Conservation (phyloP, 2,329 filamentous ascomycete species). For the Aspergillus sp. region DNA sequence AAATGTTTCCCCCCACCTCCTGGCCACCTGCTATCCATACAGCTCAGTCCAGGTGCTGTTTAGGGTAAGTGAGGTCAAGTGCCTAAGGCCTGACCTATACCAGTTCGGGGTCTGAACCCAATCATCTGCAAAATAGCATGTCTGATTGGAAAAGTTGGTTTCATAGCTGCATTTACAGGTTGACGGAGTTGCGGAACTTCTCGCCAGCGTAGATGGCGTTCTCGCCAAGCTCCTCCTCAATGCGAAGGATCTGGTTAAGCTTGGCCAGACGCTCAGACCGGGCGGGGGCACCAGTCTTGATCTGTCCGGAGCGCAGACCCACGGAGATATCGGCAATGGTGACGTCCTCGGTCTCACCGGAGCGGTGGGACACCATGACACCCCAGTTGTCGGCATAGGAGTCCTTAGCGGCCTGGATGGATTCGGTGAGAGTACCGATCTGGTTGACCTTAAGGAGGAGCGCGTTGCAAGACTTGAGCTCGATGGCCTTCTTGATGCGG, state of each 20-base stretch:
- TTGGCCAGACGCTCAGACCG: slow-evolving; percentile 98
- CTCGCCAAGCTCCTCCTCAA: slow-evolving; percentile 96
- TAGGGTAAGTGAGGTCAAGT: slow-evolving; percentile 9
- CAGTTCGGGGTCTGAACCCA: slow-evolving; percentile 6
- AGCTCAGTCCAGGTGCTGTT: background rate
- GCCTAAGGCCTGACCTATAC: slow-evolving; percentile 4
- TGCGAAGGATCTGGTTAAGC: slow-evolving; percentile 99
- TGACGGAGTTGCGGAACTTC: slow-evolving; percentile 89
- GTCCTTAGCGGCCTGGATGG: slow-evolving; percentile 98
- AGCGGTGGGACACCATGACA: slow-evolving; percentile 99
- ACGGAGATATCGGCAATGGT: slow-evolving; percentile 98
- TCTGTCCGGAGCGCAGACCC: slow-evolving; percentile 93
- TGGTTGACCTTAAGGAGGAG: slow-evolving; percentile 99
- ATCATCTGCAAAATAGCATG: slow-evolving; percentile 3
- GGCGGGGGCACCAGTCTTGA: slow-evolving; percentile 97
- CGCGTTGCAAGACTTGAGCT: slow-evolving; percentile 97
- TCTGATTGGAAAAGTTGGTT: slow-evolving; percentile 3
- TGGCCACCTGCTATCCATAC: slow-evolving; percentile 9
- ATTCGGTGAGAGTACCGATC: slow-evolving; percentile 98
- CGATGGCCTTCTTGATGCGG: slow-evolving; percentile 99
- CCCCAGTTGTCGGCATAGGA: slow-evolving; percentile 94
- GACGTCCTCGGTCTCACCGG: slow-evolving; percentile 98
- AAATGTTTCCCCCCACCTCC: slow-evolving; percentile 16
- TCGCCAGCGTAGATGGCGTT: slow-evolving; percentile 88
- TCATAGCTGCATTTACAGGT: slow-evolving; percentile 63